Evolutionary conservation across 2,329 filamentous ascomycete species (phyloP), one percentile per base, ranked within the genome.

Genomic region (Elsinoe perseae): DNA sequence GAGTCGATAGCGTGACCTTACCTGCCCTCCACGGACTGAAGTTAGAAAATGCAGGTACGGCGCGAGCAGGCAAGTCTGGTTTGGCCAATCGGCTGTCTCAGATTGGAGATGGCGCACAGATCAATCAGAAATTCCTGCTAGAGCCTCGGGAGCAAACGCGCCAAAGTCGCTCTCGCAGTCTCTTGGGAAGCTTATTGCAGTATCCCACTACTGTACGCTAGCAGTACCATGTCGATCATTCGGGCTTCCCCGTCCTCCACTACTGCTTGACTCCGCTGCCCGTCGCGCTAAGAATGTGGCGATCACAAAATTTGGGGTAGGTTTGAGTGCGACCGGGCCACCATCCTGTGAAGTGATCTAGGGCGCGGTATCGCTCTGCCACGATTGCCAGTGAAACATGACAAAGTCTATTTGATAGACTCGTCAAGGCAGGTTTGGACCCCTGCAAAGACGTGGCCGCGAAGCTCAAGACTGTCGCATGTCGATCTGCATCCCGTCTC

Each of bases 361-460:
- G 40, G 40, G 40, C 23, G 21, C 20, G 40, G 40, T 25, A 9
- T 21, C 40, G 23, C 40, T 44, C 20, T 21, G 20, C 40, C 20
- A 44, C 12, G 40, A 44, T 44, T 44, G 40, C 40, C n/a, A 44
- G 25, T 44, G 40, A 44, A 44, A 44, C 40, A 44, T 25, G 40
- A 44, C 40, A 44, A 44, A 44, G 40, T 44, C 40, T 43, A 43
- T 23, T 43, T 14, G 40, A 6, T 23, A 20, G 8, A 8, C 36
- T 20, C 16, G 36, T 42, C 36, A 42, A 42, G 36, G 20, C 36
- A n/a, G 18, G 36, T 43, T 43, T 43, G 40, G 40, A 43, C 40
- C 40, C 40, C 18, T 23, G 40, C 18, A 20, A 16, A 2, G 18
- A 3, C 9, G 3, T 4, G 9, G 32, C 3, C 32, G 16, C 21